Percentiles rank a stretch among this genome's conserved stretches.
These are phyloP conservation scores for Houttuynia cordata DNA, from an alignment of 164 flowering plant species.

Conservation along the genomic window DNA sequence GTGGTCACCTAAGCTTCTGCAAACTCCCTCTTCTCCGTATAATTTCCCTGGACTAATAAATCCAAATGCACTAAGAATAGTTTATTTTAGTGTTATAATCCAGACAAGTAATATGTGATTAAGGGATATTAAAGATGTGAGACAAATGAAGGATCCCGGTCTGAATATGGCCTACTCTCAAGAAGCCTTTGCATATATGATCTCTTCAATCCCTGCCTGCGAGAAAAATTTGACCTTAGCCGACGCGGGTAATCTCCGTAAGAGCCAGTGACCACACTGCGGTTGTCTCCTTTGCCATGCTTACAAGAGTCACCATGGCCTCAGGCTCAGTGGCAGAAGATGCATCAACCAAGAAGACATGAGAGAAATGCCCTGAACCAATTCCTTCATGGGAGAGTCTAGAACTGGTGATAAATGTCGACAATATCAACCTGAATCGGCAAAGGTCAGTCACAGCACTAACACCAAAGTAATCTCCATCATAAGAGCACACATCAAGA, in stretches of 20 bases:
- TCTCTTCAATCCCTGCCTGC: conserved; percentile 1
- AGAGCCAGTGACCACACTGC: background rate
- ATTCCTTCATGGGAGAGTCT: background rate
- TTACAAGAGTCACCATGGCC: conserved; percentile 1
- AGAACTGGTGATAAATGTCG: background rate
- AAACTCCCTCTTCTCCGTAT: no score
- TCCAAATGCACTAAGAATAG: no score
- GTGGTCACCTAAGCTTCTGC: no score
- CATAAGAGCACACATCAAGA: background rate
- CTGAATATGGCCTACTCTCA: background rate
- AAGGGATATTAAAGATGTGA: conserved; percentile 1
- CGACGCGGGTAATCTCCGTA: background rate
- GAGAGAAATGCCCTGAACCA: background rate
- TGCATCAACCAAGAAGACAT: conserved; percentile 1
- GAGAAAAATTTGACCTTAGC: background rate
- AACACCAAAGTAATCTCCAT: background rate
- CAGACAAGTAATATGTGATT: no score
- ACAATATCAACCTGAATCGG: background rate
- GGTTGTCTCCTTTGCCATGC: background rate
- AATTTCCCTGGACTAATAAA: no score
- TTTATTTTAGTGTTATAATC: no score
- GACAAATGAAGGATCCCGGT: background rate
- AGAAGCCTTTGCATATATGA: background rate
- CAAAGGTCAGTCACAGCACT: background rate
- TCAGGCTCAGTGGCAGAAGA: conserved; percentile 3